phyloP scores from a whole-genome alignment of 73 alveolate species.

The Stentor coeruleus region DNA sequence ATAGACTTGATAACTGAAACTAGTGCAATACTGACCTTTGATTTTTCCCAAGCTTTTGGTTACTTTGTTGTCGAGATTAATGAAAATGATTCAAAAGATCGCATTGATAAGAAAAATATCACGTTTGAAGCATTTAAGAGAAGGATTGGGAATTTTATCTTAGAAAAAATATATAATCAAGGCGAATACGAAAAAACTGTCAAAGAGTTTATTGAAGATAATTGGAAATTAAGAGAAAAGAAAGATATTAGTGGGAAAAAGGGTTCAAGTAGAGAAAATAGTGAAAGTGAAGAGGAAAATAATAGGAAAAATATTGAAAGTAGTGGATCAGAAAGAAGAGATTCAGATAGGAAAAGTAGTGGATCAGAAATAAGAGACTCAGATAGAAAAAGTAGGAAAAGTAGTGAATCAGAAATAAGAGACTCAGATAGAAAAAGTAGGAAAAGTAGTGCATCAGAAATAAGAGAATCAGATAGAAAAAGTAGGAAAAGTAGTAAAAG shows the following conservation, averaged over 20 bases:
- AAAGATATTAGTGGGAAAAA: too few species aligned
- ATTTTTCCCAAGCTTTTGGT: neutral
- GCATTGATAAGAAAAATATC: neutral
- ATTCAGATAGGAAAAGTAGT: too few species aligned
- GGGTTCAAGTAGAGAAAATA: too few species aligned
- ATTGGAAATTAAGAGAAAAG: too few species aligned
- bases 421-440: neutral
- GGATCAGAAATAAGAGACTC: too few species aligned
- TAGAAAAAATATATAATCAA: neutral
- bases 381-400: too few species aligned
- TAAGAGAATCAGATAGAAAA: too few species aligned
- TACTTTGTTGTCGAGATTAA: neutral
- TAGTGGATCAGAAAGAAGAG: neutral
- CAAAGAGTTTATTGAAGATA: neutral
- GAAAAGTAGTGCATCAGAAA: neutral
- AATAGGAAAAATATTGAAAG: too few species aligned
- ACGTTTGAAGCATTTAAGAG: conserved; percentile 4
- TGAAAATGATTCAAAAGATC: conserved; percentile 7
- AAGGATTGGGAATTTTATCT: neutral
- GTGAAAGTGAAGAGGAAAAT: too few species aligned
- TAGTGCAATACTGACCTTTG: neutral
- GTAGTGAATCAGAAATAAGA: neutral
- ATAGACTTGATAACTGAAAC: neutral
- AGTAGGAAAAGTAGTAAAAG: too few species aligned
- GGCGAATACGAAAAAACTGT: neutral